Evolutionary conservation across 208 protist species (phyloP).

Genomic region (Trypanosoma vivax): DNA sequence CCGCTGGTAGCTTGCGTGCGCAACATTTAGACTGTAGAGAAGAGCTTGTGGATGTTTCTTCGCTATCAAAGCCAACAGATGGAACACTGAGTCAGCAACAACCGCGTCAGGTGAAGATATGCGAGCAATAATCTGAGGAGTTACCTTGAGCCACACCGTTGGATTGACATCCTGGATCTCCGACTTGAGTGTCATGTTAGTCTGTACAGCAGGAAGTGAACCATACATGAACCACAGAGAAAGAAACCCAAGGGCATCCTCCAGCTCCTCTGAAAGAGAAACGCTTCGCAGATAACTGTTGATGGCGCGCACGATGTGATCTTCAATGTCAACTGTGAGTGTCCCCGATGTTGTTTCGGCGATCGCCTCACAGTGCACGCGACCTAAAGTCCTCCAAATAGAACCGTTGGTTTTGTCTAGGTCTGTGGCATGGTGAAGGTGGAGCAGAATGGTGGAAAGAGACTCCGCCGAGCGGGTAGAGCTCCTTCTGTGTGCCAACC

Average conservation of each 20-base stretch:
- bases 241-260: conserved; percentile 98
- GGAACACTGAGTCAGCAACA: conserved; percentile 90
- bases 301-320: conserved; percentile 87
- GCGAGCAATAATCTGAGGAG: conserved; percentile 99
- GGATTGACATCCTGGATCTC: conserved; percentile 91
- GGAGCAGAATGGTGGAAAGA: conserved; percentile 37
- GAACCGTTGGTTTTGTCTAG: conserved; percentile 93
- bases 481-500: conserved; percentile 33
- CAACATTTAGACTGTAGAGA: conserved; percentile 99
- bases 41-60: conserved; percentile 98
- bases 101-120: conserved; percentile 89
- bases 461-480: conserved; percentile 7
- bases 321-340: conserved; percentile 18
- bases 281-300: conserved; percentile 93
- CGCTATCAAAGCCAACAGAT: conserved; percentile 92
- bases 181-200: conserved; percentile 56
- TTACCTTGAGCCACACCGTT: conserved; percentile 99
- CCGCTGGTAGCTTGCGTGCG: conserved; percentile 65
- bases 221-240: conserved; percentile 97
- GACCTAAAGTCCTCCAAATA: conserved; percentile 97
- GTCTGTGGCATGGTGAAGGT: conserved; percentile 68
- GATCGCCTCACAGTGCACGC: conserved; percentile 91
- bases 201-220: conserved; percentile 38
- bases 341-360: conserved; percentile 8
- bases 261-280: conserved; percentile 76